phyloP scores from a whole-genome alignment of 2,329 filamentous ascomycete species.

The Apiospora arundinis region DNA sequence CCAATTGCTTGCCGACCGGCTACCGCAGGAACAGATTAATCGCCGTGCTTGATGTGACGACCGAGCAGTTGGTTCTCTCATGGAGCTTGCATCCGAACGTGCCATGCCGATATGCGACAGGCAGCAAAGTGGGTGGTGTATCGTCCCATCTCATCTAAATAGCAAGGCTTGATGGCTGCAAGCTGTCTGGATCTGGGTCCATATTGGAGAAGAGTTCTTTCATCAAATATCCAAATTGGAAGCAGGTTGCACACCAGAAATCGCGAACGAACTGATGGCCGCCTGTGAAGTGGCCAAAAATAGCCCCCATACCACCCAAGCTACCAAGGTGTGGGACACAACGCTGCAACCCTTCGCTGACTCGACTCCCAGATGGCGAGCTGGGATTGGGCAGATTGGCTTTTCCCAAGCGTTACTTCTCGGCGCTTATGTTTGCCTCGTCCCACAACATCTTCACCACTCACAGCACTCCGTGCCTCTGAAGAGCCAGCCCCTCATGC shows the following conservation, averaged over 20 bases:
- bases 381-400: background rate
- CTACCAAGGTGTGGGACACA: background rate
- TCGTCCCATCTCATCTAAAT: background rate
- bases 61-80: slow-evolving; percentile 2
- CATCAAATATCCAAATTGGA: background rate
- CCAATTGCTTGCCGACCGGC: background rate
- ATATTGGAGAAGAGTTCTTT: background rate
- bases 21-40: slow-evolving; percentile 1
- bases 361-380: slow-evolving; percentile 1
- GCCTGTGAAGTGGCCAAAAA: slow-evolving; percentile 18
- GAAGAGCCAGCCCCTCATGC: background rate
- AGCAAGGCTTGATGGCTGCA: background rate
- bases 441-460: background rate
- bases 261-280: slow-evolving; percentile 11
- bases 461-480: background rate
- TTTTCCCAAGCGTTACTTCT: background rate
- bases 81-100: background rate
- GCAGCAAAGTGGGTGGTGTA: background rate
- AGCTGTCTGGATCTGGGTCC: background rate
- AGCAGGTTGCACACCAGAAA: background rate
- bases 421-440: slow-evolving; percentile 16
- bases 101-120: background rate
- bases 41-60: slow-evolving; percentile 14
- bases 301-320: slow-evolving; percentile 18
- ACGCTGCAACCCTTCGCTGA: background rate